Conservation (phyloP, 352 stramenopile genomes). For the Pythium apleroticum region DNA sequence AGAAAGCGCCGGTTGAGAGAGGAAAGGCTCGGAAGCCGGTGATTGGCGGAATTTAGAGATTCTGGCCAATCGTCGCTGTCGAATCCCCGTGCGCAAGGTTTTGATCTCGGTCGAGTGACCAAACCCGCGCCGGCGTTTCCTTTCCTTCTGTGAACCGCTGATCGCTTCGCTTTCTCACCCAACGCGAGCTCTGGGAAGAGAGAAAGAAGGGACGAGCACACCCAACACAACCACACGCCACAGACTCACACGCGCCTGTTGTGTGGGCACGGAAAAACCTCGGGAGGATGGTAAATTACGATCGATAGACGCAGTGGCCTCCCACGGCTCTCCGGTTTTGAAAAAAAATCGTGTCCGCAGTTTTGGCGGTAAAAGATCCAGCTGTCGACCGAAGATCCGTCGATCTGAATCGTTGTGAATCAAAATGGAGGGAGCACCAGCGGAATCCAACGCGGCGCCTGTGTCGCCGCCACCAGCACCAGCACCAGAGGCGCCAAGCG, state of each 20-base stretch:
- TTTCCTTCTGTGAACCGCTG: conserved; percentile 24
- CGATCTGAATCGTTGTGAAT: conserved; percentile 1
- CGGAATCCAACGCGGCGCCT: background rate
- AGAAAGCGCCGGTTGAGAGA: conserved; percentile 38
- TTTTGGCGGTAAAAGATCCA: conserved; percentile 26
- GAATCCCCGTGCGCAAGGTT: conserved; percentile 20
- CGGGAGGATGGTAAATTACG: conserved; percentile 8
- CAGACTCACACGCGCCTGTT: background rate
- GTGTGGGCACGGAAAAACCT: conserved; percentile 17
- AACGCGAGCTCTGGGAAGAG: conserved; percentile 18
- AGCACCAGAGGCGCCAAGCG: background rate
- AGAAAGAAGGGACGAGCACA: conserved; percentile 23
- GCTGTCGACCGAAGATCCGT: background rate
- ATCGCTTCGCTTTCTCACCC: conserved; percentile 20
- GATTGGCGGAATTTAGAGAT: conserved; percentile 37
- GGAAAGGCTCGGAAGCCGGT: conserved; percentile 26
- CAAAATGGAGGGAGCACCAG: conserved; percentile 16
- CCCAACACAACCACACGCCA: conserved; percentile 6
- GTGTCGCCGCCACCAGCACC: conserved; percentile 3
- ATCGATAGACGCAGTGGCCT: background rate
- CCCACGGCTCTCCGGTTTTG: background rate
- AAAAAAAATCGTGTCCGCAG: background rate
- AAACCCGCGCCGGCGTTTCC: conserved; percentile 20
- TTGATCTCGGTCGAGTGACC: conserved; percentile 23
- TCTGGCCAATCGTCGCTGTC: conserved; percentile 29